Base-by-base conservation (phyloP, 1,284 basidiomycete species). In the Wallemia ichthyophaga region DNA sequence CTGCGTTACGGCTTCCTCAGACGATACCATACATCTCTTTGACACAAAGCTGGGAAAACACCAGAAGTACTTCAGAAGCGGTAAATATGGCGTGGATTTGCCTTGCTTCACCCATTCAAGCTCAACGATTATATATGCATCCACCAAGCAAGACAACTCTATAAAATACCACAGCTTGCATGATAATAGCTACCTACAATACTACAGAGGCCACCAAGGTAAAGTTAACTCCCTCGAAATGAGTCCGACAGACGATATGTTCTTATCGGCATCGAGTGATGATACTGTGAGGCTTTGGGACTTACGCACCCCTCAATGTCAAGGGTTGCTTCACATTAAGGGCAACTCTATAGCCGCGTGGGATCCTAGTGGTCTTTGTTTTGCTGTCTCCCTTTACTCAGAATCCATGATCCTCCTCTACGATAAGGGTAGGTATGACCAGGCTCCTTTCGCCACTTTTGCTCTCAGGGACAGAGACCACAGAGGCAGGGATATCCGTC, bases 261-360 rank as follows among this genome's bases (percentile, higher is more conserved):
- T 99, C 71, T 80, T 99, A 74, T 94, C 91, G 5, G 85, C 81
- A 1, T 87, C 91, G 0, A 75, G 85, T 64, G 91, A 98, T 72
- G 87, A 85, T 64, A 91, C 88, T 0, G 88, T 98, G n/a, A 77
- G 88, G 33, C 71, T 98, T 23, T 99, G 94, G 94, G 94, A 99
- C 70, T 74, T 96, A 54, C 80, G 91, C 31, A 74, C 80, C 19
- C 78, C 80, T 0, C 74, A 75, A 26, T 86, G 86, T 67, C 78
- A 75, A 71, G 75, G 73, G 1, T 61, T 70, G 1, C 64, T 76
- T 48, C 70, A 72, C 27, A 64, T 83, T 74, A 72, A 72, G 23
- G 73, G 74, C 1, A 74, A 82, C 25, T 84, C 88, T 0, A 77
- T 92, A 56, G 79, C 89, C 9, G 87, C 91, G 1, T 94, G 92